A percentile compares a stretch with the other conserved stretches of the same genome.
Evolutionary conservation across 164 flowering plant genomes (phyloP).

Genomic region (Santalum album): DNA sequence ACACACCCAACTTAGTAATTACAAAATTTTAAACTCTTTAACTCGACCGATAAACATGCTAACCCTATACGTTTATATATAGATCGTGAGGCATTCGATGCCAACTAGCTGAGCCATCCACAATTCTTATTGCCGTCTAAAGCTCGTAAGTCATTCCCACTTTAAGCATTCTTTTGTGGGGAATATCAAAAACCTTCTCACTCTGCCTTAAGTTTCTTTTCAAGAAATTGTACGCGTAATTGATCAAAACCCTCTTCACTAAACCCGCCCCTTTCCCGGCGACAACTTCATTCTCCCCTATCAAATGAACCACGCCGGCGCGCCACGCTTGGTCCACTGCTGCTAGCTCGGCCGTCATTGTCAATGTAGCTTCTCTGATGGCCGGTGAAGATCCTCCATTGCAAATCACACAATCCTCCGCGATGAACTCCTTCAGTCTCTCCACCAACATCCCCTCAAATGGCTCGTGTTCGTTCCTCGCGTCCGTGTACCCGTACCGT

Average conservation of each 20-base stretch:
- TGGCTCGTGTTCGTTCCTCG: conserved; percentile 32
- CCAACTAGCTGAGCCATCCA: no score
- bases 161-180: conserved; percentile 53
- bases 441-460: conserved; percentile 51
- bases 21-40: no score
- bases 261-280: conserved; percentile 39
- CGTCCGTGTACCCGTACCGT: conserved; percentile 74
- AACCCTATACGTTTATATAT: no score
- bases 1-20: no score
- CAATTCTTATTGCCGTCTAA: no score
- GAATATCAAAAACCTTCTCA: conserved; percentile 43
- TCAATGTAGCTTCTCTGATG: conserved; percentile 1
- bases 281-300: conserved; percentile 62
- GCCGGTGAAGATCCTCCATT: conserved; percentile 1
- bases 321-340: conserved; percentile 31
- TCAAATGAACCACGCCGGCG: conserved; percentile 46
- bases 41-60: no score
- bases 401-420: conserved; percentile 20
- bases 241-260: conserved; percentile 45
- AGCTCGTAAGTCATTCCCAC: conserved; percentile 77
- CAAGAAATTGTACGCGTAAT: conserved; percentile 48
- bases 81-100: no score
- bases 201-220: conserved; percentile 53
- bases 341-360: conserved; percentile 25
- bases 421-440: conserved; percentile 43